Percentiles rank a stretch among this genome's conserved stretches.
Evolutionary conservation across 208 protist species (phyloP).

Genomic region (Trypanosoma melophagium): DNA sequence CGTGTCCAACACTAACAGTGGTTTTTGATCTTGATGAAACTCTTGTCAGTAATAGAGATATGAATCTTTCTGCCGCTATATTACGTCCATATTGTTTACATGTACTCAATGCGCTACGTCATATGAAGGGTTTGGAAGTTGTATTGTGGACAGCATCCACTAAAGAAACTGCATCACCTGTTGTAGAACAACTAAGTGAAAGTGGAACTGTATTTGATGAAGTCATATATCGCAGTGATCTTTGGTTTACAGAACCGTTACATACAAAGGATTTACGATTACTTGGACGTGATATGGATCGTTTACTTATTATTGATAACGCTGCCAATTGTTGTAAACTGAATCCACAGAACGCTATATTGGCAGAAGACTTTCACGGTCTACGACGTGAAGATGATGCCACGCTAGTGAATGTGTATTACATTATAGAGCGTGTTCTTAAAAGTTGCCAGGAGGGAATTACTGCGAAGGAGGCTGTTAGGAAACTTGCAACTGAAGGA

Average conservation of each 20-base stretch:
- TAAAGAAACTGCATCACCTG: conserved; percentile 79
- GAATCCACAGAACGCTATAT: conserved; percentile 78
- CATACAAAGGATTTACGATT: conserved; percentile 92
- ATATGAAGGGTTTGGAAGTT: conserved; percentile 87
- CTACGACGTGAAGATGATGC: conserved; percentile 56
- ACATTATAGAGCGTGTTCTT: conserved; percentile 77
- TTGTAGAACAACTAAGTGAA: conserved; percentile 80
- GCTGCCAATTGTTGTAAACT: conserved; percentile 90
- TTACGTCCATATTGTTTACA: conserved; percentile 87
- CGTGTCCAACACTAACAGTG: conserved; percentile 75
- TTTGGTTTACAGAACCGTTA: conserved; percentile 90
- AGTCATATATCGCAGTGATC: conserved; percentile 81
- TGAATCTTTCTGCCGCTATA: conserved; percentile 52
- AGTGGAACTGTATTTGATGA: conserved; percentile 85
- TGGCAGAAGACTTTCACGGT: conserved; percentile 90
- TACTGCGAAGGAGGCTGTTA: conserved; percentile 50
- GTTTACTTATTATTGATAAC: conserved; percentile 91
- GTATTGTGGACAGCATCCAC: conserved; percentile 93
- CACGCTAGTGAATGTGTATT: conserved; percentile 88
- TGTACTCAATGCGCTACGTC: conserved; percentile 80
- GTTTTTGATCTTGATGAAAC: conserved; percentile 93
- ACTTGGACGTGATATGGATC: conserved; percentile 88
- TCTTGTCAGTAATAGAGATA: conserved; percentile 86
- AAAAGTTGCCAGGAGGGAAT: conserved; percentile 37
- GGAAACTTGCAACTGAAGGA: conserved; percentile 48